phyloP scores from a whole-genome alignment of 441 rosid species.

The Brassica balearica region DNA sequence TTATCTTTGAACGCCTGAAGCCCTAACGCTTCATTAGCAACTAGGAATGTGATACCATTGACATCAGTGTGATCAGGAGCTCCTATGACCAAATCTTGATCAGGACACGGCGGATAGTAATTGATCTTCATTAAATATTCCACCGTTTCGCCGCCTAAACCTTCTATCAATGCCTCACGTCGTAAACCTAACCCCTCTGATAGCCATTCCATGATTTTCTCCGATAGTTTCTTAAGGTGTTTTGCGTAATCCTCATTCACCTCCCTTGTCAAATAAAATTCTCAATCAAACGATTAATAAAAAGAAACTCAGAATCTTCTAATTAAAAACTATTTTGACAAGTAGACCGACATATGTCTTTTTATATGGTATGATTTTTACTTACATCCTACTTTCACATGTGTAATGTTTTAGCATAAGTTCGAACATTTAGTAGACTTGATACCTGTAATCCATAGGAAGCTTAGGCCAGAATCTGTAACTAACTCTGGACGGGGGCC shows the following conservation, averaged over 20 bases:
- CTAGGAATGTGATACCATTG: slow-evolving; percentile 57
- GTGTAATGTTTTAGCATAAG: no score
- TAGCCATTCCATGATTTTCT: slow-evolving; percentile 49
- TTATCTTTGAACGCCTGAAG: slow-evolving; percentile 66
- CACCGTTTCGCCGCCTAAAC: slow-evolving; percentile 57
- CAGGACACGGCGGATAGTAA: slow-evolving; percentile 77
- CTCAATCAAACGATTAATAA: no score
- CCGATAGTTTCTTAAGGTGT: slow-evolving; percentile 50
- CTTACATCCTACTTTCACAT: no score
- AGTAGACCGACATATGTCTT: no score
- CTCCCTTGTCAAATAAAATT: slow-evolving; percentile 36
- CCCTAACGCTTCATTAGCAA: slow-evolving; percentile 73
- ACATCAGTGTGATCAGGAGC: slow-evolving; percentile 71
- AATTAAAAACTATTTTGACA: no score
- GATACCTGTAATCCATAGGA: slow-evolving; percentile 58
- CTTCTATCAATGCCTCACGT: slow-evolving; percentile 51
- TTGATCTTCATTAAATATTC: slow-evolving; percentile 70
- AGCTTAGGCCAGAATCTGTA: slow-evolving; percentile 68
- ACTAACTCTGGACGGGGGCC: slow-evolving; percentile 66
- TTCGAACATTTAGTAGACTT: no score
- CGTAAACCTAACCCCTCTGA: slow-evolving; percentile 68
- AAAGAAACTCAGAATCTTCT: no score
- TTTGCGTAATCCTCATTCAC: slow-evolving; percentile 68
- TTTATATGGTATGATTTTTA: no score
- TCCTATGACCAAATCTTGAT: slow-evolving; percentile 64